Base-by-base conservation (phyloP, 1,284 basidiomycete genomes). In the Ceratobasidium sp. region DNA sequence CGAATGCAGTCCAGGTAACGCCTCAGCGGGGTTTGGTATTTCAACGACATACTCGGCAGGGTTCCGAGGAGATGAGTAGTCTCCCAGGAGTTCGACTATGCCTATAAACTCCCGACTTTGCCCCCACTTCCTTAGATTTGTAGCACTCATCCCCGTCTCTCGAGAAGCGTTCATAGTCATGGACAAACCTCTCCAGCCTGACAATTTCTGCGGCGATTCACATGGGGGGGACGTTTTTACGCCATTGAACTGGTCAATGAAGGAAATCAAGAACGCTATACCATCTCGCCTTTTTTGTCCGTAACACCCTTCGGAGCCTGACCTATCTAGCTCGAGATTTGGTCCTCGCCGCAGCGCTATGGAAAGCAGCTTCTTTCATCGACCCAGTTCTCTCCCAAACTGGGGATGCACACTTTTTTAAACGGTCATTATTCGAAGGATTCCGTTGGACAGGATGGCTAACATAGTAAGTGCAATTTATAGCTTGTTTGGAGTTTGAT, bases 241-340 rank as follows among this genome's bases (percentile, higher is more conserved):
- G 20, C 56, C 53, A 22, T 42, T 57, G 3, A 52, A 29, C 25
- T 70, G 73, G 73, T 81, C 83, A 43, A 76, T 86, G 57, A 80
- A 82, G 69, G 83, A 87, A 69, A 86, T 87, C 38, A 80, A 83
- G 25, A 79, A 78, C 43, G 83, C 83, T 17, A 86, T 87, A 34
- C 86, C 86, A 0, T 69, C 80, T 0, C 79, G 79, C 35, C n/a
- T 78, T 82, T 43, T 85, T 85, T 72, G 74, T 80, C 6, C 78
- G 82, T 17, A 76, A 80, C 58, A 82, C 80, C 0, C 54, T 67
- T 3, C 76, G 75, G 56, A 79, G 81, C 5, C 65, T 84, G 0
- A 62, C 76, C 3, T 84, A 82, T 74, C 76, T 85, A 34, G 74
- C 76, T 54, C 81, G 84, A 10, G 85, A 87, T 74, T 10, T 86